Evolutionary conservation across 2,329 filamentous ascomycete species (phyloP).

Genomic region (Boeremia exigua): DNA sequence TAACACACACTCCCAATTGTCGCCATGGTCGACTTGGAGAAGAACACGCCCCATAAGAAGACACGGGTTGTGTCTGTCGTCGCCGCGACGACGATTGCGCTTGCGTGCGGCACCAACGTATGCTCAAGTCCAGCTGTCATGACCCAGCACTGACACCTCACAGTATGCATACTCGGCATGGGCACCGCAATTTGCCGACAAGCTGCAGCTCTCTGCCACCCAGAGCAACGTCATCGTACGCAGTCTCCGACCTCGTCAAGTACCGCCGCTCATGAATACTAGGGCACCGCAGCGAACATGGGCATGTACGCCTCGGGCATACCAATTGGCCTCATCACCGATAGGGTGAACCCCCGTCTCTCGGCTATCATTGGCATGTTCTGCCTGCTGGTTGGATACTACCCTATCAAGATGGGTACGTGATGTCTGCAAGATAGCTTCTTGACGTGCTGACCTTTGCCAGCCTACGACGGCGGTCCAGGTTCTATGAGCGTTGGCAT

Average conservation of each 20-base stretch:
- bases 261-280: constrained; percentile 30
- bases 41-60: constrained; percentile 57
- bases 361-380: constrained; percentile 78
- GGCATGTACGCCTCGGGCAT: constrained; percentile 95
- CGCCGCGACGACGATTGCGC: constrained; percentile 81
- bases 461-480: constrained; percentile 74
- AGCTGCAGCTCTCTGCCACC: constrained; percentile 85
- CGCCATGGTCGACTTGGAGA: constrained; percentile 33
- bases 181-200: constrained; percentile 92
- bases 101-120: constrained; percentile 94
- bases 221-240: constrained; percentile 87
- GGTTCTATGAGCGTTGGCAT: constrained; percentile 61
- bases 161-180: constrained; percentile 99
- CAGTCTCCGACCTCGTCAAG: constrained; percentile 4
- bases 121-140: constrained; percentile 37
- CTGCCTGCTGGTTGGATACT: constrained; percentile 80
- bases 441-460: constrained; percentile 33
- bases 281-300: constrained; percentile 75
- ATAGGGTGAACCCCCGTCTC: constrained; percentile 78
- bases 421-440: background rate
- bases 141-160: constrained; percentile 31
- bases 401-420: constrained; percentile 72
- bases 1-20: constrained; percentile 21
- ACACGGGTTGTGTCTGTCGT: constrained; percentile 82
- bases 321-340: constrained; percentile 86